Evolutionary conservation across 805 yeast genomes (phyloP).

Genomic region (Millerozyma miso): DNA sequence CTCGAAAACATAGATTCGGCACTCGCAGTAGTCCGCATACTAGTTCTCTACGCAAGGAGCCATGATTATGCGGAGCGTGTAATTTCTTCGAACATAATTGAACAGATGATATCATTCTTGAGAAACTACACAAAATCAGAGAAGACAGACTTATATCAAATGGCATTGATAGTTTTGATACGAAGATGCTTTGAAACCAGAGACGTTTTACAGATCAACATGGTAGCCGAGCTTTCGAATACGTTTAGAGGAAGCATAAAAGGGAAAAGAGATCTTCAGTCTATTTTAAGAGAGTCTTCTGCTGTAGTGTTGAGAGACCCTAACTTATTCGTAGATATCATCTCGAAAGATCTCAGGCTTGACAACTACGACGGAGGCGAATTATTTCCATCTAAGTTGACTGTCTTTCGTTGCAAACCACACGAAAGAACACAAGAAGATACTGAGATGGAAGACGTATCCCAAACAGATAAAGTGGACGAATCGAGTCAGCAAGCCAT

Average conservation of each 20-base stretch:
- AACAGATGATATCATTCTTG: slow-evolving; percentile 43
- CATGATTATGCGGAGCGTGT: slow-evolving; percentile 38
- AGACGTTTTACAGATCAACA: slow-evolving; percentile 43
- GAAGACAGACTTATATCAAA: slow-evolving; percentile 11
- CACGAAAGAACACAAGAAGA: slow-evolving; percentile 15
- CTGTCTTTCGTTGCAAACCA: slow-evolving; percentile 13
- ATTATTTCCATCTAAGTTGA: slow-evolving; percentile 17
- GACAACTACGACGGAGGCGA: slow-evolving; percentile 38
- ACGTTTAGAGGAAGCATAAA: slow-evolving; percentile 30
- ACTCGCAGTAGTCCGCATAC: slow-evolving; percentile 47
- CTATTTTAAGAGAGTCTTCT: slow-evolving; percentile 47
- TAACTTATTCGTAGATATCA: slow-evolving; percentile 40
- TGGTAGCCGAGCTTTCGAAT: slow-evolving; percentile 48
- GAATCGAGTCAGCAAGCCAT: neutral
- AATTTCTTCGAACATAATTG: slow-evolving; percentile 44
- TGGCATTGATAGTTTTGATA: slow-evolving; percentile 40
- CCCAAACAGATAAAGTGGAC: slow-evolving; percentile 2
- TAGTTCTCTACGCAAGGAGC: slow-evolving; percentile 50
- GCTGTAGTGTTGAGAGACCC: slow-evolving; percentile 49
- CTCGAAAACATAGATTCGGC: slow-evolving; percentile 46
- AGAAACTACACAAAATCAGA: slow-evolving; percentile 20
- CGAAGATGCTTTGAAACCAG: slow-evolving; percentile 69
- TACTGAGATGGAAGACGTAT: slow-evolving; percentile 26
- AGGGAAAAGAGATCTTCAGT: slow-evolving; percentile 40
- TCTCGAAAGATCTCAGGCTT: slow-evolving; percentile 40